Conservation (phyloP, 2,329 filamentous ascomycete genomes). For the Aspergillus oerlinghausenensis region DNA sequence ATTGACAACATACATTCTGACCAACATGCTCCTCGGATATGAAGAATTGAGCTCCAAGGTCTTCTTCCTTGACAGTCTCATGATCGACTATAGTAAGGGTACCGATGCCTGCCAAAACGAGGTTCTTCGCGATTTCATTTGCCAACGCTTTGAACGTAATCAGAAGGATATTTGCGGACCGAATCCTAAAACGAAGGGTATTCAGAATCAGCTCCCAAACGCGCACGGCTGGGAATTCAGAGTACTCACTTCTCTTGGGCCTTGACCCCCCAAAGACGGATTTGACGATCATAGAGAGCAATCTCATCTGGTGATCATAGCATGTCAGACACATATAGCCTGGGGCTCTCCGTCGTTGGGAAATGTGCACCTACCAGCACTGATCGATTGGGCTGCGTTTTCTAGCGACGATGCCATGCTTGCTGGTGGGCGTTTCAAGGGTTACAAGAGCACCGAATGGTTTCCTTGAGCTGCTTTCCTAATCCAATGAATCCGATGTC, state of each 20-base stretch:
- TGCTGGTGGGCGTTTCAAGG: neutral
- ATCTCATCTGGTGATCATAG: slow-evolving; percentile 68
- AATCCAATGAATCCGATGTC: neutral
- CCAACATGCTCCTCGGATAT: slow-evolving; percentile 68
- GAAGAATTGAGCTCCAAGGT: slow-evolving; percentile 81
- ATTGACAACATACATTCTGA: slow-evolving; percentile 54
- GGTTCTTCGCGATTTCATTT: slow-evolving; percentile 95
- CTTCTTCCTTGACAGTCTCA: slow-evolving; percentile 67
- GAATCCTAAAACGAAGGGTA: slow-evolving; percentile 55
- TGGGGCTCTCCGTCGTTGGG: neutral
- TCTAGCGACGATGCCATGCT: slow-evolving; percentile 22
- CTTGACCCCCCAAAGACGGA: slow-evolving; percentile 93
- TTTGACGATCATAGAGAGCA: slow-evolving; percentile 94
- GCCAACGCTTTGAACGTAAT: slow-evolving; percentile 83
- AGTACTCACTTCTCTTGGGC: slow-evolving; percentile 69
- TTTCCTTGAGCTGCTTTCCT: neutral
- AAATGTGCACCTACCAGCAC: slow-evolving; percentile 25
- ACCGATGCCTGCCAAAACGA: slow-evolving; percentile 87
- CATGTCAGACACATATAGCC: slow-evolving; percentile 1
- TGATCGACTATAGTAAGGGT: slow-evolving; percentile 86
- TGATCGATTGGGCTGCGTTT: slow-evolving; percentile 24
- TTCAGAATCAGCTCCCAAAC: neutral
- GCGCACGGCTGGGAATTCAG: neutral
- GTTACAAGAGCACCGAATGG: neutral
- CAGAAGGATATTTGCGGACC: slow-evolving; percentile 82